Evolutionary conservation across 495 filamentous ascomycete genomes (phyloP).

Genomic region (Bathelium albidoporum): DNA sequence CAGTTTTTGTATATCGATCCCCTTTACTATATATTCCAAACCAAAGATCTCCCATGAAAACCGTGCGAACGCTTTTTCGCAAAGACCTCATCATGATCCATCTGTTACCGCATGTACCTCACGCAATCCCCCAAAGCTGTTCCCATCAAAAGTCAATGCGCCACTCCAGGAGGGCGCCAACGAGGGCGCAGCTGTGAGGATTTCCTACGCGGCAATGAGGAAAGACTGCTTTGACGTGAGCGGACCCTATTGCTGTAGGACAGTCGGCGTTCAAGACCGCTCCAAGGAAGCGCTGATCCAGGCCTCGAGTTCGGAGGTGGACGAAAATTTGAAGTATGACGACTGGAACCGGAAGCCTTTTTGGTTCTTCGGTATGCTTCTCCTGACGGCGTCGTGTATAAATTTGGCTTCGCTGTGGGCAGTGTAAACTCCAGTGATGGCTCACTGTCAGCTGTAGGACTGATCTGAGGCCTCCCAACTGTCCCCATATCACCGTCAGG

Average conservation of each 20-base stretch:
- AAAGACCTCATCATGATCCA: not conserved
- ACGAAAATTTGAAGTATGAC: not conserved
- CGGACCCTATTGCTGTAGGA: not conserved
- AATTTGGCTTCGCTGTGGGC: not conserved
- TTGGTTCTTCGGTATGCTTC: not conserved
- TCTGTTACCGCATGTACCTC: not conserved
- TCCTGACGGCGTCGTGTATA: not conserved
- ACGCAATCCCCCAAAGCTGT: too few species aligned
- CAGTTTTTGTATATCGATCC: too few species aligned
- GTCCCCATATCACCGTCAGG: too few species aligned
- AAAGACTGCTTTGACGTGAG: not conserved
- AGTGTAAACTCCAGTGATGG: too few species aligned
- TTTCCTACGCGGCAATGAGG: not conserved
- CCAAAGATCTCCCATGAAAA: too few species aligned
- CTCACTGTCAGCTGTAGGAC: too few species aligned
- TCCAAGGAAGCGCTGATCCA: not conserved
- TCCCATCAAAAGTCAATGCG: not conserved
- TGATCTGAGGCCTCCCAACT: too few species aligned
- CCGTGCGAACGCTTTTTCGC: too few species aligned
- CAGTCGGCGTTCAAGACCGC: not conserved
- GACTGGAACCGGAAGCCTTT: not conserved
- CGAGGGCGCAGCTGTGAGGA: not conserved
- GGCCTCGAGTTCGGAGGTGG: not conserved
- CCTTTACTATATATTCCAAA: too few species aligned
- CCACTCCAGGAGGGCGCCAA: not conserved